Evolutionary conservation across 495 filamentous ascomycete genomes (phyloP).

Genomic region (Trichoderma erinaceum): DNA sequence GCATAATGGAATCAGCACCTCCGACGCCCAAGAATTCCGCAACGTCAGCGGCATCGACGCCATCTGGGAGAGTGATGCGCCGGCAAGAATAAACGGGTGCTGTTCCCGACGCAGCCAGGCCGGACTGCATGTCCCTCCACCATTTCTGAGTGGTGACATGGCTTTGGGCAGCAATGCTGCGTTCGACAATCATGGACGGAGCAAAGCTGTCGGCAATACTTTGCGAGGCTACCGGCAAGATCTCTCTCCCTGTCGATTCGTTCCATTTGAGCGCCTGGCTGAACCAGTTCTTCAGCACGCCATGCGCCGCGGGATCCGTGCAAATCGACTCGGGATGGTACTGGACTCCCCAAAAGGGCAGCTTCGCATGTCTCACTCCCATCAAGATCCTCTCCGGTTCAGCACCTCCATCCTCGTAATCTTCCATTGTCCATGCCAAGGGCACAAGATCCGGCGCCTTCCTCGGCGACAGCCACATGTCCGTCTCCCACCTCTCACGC

Average conservation of each 20-base stretch:
- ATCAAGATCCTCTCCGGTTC: slow-evolving; percentile 57
- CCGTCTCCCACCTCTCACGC: slow-evolving; percentile 28
- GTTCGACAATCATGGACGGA: neutral
- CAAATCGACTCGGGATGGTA: slow-evolving; percentile 95
- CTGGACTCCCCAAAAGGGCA: slow-evolving; percentile 87
- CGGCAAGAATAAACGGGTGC: slow-evolving; percentile 23
- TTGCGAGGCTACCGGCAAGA: slow-evolving; percentile 20
- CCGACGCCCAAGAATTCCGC: slow-evolving; percentile 40
- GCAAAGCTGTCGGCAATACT: neutral
- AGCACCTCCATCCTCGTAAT: slow-evolving; percentile 32
- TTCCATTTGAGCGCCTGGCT: slow-evolving; percentile 51
- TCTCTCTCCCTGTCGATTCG: slow-evolving; percentile 20
- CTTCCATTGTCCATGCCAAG: slow-evolving; percentile 60
- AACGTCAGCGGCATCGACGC: slow-evolving; percentile 40
- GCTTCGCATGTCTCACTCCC: slow-evolving; percentile 60
- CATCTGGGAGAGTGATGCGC: slow-evolving; percentile 30
- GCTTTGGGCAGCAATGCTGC: neutral
- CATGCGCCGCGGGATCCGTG: slow-evolving; percentile 60
- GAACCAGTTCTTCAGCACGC: slow-evolving; percentile 76
- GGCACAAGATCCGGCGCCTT: slow-evolving; percentile 44
- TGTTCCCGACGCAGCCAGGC: slow-evolving; percentile 24
- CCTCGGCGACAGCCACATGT: slow-evolving; percentile 27
- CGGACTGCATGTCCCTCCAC: slow-evolving; percentile 16
- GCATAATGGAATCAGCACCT: slow-evolving; percentile 41
- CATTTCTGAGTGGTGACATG: neutral